These are phyloP conservation scores for Trichoderma pleuroti DNA, from an alignment of 2,329 filamentous ascomycete species.

Conservation along the genomic window DNA sequence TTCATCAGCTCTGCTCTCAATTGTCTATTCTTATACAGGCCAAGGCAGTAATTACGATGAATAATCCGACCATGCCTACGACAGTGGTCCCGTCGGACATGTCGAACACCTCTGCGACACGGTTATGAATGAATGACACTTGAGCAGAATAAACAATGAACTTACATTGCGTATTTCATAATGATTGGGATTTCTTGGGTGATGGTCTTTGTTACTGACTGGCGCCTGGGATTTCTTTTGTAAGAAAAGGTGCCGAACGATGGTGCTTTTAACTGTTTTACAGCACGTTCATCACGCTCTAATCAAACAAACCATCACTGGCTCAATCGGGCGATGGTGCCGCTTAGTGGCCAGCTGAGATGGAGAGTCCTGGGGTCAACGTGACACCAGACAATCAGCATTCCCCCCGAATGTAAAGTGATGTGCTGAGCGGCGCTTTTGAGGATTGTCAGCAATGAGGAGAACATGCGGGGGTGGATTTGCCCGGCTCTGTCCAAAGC, in stretches of 20 bases:
- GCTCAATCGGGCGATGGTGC: background rate
- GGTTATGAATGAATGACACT: background rate
- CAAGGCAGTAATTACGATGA: background rate
- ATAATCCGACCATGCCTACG: background rate
- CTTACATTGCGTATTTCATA: background rate
- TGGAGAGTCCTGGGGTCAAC: background rate
- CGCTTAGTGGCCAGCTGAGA: background rate
- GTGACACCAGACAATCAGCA: background rate
- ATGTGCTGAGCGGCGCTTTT: background rate
- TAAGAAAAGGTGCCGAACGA: background rate
- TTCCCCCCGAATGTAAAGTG: background rate
- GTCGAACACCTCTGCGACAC: background rate
- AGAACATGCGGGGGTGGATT: background rate
- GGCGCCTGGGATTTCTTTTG: background rate
- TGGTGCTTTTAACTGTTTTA: background rate
- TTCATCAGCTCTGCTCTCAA: background rate
- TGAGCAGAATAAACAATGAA: background rate
- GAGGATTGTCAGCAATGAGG: background rate
- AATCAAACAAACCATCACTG: background rate
- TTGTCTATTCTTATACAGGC: background rate
- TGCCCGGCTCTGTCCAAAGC: background rate
- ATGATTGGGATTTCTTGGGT: background rate
- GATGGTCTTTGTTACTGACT: background rate
- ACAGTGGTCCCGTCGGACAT: background rate
- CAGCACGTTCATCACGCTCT: background rate